Percentiles rank a stretch among this genome's conserved stretches.
These are phyloP conservation scores for Populus hybrid DNA, from an alignment of 441 rosid species.

Conservation along the genomic window DNA sequence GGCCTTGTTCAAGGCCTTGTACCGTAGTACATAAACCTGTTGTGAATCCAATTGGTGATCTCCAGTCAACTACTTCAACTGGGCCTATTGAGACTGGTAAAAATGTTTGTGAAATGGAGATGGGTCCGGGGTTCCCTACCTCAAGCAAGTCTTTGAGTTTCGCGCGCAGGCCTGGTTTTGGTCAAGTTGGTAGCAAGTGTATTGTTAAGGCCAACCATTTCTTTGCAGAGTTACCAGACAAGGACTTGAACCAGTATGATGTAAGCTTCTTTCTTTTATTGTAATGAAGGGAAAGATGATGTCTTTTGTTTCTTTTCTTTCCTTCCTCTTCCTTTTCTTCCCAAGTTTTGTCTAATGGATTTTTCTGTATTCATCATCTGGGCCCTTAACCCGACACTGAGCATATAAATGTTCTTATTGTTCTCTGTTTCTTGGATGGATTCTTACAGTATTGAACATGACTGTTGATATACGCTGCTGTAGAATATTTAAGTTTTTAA, in stretches of 20 bases:
- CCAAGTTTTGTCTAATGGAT: not conserved
- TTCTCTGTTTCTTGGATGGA: slow-evolving; percentile 3
- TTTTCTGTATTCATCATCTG: not conserved
- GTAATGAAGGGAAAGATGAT: not conserved
- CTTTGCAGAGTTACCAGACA: slow-evolving; percentile 80
- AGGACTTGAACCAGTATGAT: slow-evolving; percentile 92
- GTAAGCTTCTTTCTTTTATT: slow-evolving; percentile 46
- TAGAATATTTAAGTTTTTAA: not conserved
- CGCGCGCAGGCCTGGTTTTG: slow-evolving; percentile 84
- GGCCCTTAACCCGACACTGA: slow-evolving; percentile 23
- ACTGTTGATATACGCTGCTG: slow-evolving; percentile 3
- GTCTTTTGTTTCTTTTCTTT: not conserved
- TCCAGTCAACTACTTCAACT: slow-evolving; percentile 29
- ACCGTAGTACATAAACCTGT: slow-evolving; percentile 51
- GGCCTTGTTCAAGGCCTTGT: slow-evolving; percentile 95
- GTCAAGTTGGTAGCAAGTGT: slow-evolving; percentile 83
- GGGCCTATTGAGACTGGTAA: slow-evolving; percentile 30
- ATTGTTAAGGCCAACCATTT: slow-evolving; percentile 98
- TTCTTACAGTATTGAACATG: not conserved
- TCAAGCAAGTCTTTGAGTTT: slow-evolving; percentile 74
- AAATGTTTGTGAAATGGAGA: slow-evolving; percentile 35
- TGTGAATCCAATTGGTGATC: slow-evolving; percentile 34
- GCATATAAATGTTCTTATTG: not conserved
- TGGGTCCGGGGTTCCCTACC: slow-evolving; percentile 56
- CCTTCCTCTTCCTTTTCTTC: not conserved